These are phyloP conservation scores for Jacaranda copaia DNA, from an alignment of 257 asterid genomes.

Conservation along the genomic window DNA sequence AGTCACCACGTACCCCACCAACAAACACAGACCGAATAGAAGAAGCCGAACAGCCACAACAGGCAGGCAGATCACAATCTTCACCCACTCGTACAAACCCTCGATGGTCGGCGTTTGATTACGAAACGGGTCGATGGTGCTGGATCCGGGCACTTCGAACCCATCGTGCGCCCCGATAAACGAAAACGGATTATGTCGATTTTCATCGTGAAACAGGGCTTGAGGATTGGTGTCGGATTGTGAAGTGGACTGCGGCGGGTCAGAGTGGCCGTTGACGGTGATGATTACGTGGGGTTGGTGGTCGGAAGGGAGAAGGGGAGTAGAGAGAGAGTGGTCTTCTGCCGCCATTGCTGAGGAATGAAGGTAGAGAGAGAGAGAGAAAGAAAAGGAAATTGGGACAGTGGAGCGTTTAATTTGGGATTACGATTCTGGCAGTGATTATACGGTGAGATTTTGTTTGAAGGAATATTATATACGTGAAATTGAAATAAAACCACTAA, in stretches of 20 bases:
- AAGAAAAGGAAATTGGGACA: slow-evolving; percentile 11
- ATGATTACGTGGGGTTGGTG: slow-evolving; percentile 55
- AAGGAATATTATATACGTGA: background rate
- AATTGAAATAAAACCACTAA: slow-evolving; percentile 10
- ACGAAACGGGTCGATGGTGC: slow-evolving; percentile 81
- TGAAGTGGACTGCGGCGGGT: slow-evolving; percentile 32
- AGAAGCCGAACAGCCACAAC: slow-evolving; percentile 67
- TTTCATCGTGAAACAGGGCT: slow-evolving; percentile 41
- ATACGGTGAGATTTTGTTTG: background rate
- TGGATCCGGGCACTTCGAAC: slow-evolving; percentile 68
- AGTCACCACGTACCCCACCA: slow-evolving; percentile 74
- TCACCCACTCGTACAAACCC: slow-evolving; percentile 91
- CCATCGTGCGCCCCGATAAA: slow-evolving; percentile 67
- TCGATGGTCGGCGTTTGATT: slow-evolving; percentile 69
- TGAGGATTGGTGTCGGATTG: slow-evolving; percentile 11
- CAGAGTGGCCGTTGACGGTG: slow-evolving; percentile 52
- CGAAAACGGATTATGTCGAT: slow-evolving; percentile 54
- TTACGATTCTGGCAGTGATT: background rate
- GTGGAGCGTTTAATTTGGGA: slow-evolving; percentile 24
- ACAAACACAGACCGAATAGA: slow-evolving; percentile 67
- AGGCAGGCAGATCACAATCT: slow-evolving; percentile 81
- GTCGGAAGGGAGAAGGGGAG: slow-evolving; percentile 60
- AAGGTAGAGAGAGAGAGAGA: slow-evolving; percentile 19
- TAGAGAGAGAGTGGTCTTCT: slow-evolving; percentile 54
- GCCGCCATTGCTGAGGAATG: slow-evolving; percentile 40